phyloP scores from a whole-genome alignment of 2,329 filamentous ascomycete genomes.

The Bretziella fagacearum region DNA sequence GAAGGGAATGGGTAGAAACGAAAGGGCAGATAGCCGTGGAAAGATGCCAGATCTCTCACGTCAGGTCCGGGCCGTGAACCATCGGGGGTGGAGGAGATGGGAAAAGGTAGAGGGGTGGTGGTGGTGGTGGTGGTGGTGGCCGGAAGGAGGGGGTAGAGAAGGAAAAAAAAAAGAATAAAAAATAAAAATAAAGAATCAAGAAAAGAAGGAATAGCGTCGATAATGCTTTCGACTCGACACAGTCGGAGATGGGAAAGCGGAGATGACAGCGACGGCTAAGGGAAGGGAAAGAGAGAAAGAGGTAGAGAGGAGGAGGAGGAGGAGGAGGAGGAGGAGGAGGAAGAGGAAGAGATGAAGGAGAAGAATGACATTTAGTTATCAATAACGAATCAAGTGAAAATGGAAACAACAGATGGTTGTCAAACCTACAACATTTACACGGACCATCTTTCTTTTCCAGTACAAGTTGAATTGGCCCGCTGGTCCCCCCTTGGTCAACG shows the following conservation, averaged over 20 bases:
- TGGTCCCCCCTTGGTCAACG: no score
- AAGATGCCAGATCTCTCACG: slow-evolving; percentile 14
- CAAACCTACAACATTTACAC: background rate
- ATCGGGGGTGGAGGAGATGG: background rate
- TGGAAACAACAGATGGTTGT: background rate
- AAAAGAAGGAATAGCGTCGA: background rate
- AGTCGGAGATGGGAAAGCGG: background rate
- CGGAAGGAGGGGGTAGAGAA: background rate
- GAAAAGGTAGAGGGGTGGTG: background rate
- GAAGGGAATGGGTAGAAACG: slow-evolving; percentile 1
- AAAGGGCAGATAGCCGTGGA: slow-evolving; percentile 3
- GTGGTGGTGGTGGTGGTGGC: background rate
- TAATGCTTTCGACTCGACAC: background rate
- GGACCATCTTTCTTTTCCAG: no score
- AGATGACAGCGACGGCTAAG: background rate
- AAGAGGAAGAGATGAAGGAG: slow-evolving; percentile 2
- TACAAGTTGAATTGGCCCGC: no score
- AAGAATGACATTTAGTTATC: background rate
- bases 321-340: slow-evolving; percentile 5
- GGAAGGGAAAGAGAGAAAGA: background rate
- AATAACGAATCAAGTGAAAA: background rate
- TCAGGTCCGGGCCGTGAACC: slow-evolving; percentile 10
- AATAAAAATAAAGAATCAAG: background rate
- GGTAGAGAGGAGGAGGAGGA: background rate
- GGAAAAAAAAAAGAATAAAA: slow-evolving; percentile 1